These are phyloP conservation scores for Yamadazyma mexicana DNA, from an alignment of 1,139 yeast genomes.

Conservation along the genomic window DNA sequence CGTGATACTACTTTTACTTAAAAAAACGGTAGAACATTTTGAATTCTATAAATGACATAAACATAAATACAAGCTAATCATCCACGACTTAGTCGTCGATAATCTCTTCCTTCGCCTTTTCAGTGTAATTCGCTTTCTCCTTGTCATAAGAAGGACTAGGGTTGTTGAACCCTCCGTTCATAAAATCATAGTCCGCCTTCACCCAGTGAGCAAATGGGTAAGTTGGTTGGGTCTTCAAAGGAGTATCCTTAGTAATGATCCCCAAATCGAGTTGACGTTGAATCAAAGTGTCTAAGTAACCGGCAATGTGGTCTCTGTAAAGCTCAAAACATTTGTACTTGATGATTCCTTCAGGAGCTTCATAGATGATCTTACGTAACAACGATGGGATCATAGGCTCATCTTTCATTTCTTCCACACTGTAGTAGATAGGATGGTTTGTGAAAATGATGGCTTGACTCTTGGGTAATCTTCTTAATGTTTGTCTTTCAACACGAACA, in stretches of 20 bases:
- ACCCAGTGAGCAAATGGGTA: slow-evolving; percentile 63
- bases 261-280: slow-evolving; percentile 59
- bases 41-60: neutral
- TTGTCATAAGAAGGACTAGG: slow-evolving; percentile 22
- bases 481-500: slow-evolving; percentile 60
- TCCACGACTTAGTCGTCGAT: slow-evolving; percentile 5
- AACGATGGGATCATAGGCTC: slow-evolving; percentile 74
- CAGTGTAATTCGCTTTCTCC: slow-evolving; percentile 13
- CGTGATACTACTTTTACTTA: too few species aligned
- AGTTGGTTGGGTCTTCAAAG: slow-evolving; percentile 57
- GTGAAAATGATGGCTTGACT: slow-evolving; percentile 53
- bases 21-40: too few species aligned
- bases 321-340: slow-evolving; percentile 61
- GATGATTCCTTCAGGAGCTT: slow-evolving; percentile 65
- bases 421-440: slow-evolving; percentile 69
- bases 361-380: slow-evolving; percentile 58
- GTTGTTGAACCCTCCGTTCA: slow-evolving; percentile 53
- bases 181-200: slow-evolving; percentile 38
- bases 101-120: slow-evolving; percentile 13
- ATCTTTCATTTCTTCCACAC: slow-evolving; percentile 74
- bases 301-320: slow-evolving; percentile 58
- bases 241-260: slow-evolving; percentile 54
- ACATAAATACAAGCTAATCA: too few species aligned
- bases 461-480: slow-evolving; percentile 50
- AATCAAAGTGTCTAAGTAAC: slow-evolving; percentile 57